Base-by-base conservation (phyloP, 1,139 yeast genomes). In the Pneumocystis wakefieldiae region DNA sequence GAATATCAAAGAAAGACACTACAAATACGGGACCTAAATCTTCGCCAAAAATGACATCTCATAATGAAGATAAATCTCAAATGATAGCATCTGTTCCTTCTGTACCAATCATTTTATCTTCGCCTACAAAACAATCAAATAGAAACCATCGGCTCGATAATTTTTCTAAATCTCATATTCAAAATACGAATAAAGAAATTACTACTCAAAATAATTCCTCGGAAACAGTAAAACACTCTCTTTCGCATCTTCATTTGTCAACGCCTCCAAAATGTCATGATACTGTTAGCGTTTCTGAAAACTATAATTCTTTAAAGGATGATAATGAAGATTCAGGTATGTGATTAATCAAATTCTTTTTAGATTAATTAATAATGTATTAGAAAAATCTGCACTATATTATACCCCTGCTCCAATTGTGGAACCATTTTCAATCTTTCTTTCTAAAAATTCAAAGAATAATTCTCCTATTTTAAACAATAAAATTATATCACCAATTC, bases 61-160 rank as follows among this genome's bases (percentile, higher is more conserved):
- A 66, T 28, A 64, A 64, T 36, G 66, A 60, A 29, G 62, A 65
- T 6, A 66, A 59, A 10, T 70, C 64, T n/a, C 58, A 59, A 36
- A 70, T 69, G 8, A 72, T 84, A 1, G 74, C 81, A 61, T 84
- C 87, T 1, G 76, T 81, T 19, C 70, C 81, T 68, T 85, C 86
- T 12, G 77, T 78, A 71, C 81, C 82, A 0, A 71, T 70, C 41
- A 72, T 77, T 2, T 71, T 74, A 59, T 72, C 74, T 28, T 29
- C 42, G n/a, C 63, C 37, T 17, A 29, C 42, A 15, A 48, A 62
- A n/a, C 61, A 17, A 17, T 41, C 39, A 7, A 39, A 61, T 5
- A 59, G 61, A n/a, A 61, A 60, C 17, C 57, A n/a, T 7, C 61
- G 29, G 5, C 63, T 36, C 5, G 24, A 35, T 38, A 17, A 15